These are phyloP conservation scores for Yamadazyma sp. DNA, from an alignment of 1,139 yeast species.

Conservation along the genomic window DNA sequence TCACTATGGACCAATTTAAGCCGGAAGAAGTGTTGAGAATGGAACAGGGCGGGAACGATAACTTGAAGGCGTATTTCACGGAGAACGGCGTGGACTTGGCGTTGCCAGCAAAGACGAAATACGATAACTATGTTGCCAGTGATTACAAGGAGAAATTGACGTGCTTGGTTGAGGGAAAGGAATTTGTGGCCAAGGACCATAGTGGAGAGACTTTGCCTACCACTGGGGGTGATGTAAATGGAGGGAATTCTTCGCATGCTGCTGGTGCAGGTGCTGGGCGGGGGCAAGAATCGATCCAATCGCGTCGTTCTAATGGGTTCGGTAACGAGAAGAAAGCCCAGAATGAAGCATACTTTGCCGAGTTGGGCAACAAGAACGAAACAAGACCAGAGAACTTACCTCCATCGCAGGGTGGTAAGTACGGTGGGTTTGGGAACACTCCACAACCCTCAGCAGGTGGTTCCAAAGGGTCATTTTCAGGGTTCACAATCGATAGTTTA, in stretches of 20 bases:
- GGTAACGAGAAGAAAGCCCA: slow-evolving; percentile 49
- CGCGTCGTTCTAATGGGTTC: slow-evolving; percentile 39
- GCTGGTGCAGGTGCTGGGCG: slow-evolving; percentile 14
- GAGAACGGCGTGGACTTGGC: slow-evolving; percentile 70
- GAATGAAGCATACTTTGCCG: slow-evolving; percentile 82
- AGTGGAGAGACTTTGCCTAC: slow-evolving; percentile 47
- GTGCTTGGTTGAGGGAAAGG: slow-evolving; percentile 71
- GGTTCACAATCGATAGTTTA: slow-evolving; percentile 69
- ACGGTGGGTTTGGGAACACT: slow-evolving; percentile 85
- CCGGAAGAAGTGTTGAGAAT: slow-evolving; percentile 84
- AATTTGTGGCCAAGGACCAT: slow-evolving; percentile 68
- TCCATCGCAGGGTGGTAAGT: slow-evolving; percentile 94
- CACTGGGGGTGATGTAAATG: slow-evolving; percentile 8
- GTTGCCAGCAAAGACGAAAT: slow-evolving; percentile 70
- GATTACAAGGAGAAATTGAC: slow-evolving; percentile 85
- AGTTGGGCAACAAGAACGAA: slow-evolving; percentile 71
- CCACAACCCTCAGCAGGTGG: slow-evolving; percentile 46
- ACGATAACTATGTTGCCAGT: slow-evolving; percentile 87
- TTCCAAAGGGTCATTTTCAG: slow-evolving; percentile 40
- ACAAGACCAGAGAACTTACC: slow-evolving; percentile 76
- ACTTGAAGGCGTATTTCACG: slow-evolving; percentile 66
- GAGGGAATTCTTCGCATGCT: slow-evolving; percentile 14
- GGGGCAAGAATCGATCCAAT: slow-evolving; percentile 34
- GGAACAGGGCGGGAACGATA: slow-evolving; percentile 94
- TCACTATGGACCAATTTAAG: slow-evolving; percentile 97